Conservation (phyloP, 2,329 filamentous ascomycete genomes). For the Botrytis pseudocinerea region DNA sequence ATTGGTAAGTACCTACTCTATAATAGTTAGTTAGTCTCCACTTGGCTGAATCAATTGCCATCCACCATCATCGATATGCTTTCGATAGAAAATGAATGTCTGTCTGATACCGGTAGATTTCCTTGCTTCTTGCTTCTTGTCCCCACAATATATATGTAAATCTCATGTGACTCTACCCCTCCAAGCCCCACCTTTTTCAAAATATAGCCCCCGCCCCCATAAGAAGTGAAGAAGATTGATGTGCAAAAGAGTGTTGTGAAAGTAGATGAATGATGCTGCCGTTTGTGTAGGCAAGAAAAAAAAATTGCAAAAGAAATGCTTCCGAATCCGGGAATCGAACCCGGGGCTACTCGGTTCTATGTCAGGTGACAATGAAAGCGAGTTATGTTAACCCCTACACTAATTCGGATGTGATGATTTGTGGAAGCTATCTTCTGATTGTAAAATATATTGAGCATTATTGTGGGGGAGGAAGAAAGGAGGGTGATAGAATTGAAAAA, state of each 20-base stretch:
- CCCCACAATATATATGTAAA: not conserved
- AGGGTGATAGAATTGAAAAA: too few species aligned
- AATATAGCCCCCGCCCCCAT: not conserved
- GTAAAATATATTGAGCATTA: too few species aligned
- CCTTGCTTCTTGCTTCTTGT: not conserved
- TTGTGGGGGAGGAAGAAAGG: too few species aligned
- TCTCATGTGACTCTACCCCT: not conserved
- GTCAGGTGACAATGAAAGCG: not conserved
- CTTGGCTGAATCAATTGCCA: not conserved
- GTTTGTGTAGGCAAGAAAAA: not conserved
- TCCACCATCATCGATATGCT: not conserved
- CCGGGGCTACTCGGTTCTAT: not conserved
- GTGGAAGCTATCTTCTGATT: too few species aligned
- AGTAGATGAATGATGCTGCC: not conserved
- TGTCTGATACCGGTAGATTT: too few species aligned
- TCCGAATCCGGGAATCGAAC: slow-evolving; percentile 4
- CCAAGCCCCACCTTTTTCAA: not conserved
- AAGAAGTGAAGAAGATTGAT: not conserved
- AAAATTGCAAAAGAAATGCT: fast-evolving
- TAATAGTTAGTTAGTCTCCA: not conserved
- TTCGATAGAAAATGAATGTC: not conserved
- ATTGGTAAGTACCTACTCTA: not conserved
- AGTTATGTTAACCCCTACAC: slow-evolving; percentile 5
- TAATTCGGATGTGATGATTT: not conserved
- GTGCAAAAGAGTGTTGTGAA: not conserved